phyloP scores from a whole-genome alignment of 1,139 yeast species.

The Candida anutae region DNA sequence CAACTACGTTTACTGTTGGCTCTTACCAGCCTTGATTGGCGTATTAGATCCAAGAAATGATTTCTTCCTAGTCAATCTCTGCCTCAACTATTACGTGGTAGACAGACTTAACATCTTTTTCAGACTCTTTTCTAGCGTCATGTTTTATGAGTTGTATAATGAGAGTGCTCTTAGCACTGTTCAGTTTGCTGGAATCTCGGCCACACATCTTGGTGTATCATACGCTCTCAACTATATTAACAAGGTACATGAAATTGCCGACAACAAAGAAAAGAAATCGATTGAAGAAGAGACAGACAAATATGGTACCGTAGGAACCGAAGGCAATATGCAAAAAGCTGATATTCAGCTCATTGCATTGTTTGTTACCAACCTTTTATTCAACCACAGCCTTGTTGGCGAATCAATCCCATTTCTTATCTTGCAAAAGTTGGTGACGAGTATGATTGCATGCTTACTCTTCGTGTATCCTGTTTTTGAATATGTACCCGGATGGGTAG shows the following conservation, averaged over 20 bases:
- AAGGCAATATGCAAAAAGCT: slow-evolving; percentile 20
- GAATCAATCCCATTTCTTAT: slow-evolving; percentile 20
- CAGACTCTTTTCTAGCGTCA: slow-evolving; percentile 21
- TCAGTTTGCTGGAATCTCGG: slow-evolving; percentile 16
- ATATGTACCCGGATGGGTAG: slow-evolving; percentile 5
- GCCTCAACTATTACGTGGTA: slow-evolving; percentile 30
- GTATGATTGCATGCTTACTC: slow-evolving; percentile 14
- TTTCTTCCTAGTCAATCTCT: slow-evolving; percentile 25
- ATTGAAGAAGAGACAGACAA: slow-evolving; percentile 3
- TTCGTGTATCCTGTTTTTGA: slow-evolving; percentile 9
- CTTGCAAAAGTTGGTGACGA: slow-evolving; percentile 25
- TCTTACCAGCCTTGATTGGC: slow-evolving; percentile 24
- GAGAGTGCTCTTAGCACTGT: slow-evolving; percentile 12
- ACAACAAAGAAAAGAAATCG: slow-evolving; percentile 10
- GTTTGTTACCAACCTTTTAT: slow-evolving; percentile 24
- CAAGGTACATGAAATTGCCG: slow-evolving; percentile 5
- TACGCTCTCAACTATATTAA: slow-evolving; percentile 22
- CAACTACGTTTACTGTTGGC: slow-evolving; percentile 26
- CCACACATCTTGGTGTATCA: slow-evolving; percentile 18
- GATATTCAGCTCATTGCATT: slow-evolving; percentile 31
- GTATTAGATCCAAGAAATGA: slow-evolving; percentile 14
- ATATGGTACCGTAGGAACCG: not conserved
- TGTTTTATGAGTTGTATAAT: slow-evolving; percentile 25
- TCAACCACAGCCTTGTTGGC: slow-evolving; percentile 8
- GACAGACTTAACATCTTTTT: slow-evolving; percentile 25